A percentile compares a stretch with the other conserved stretches of the same genome.
phyloP scores from a whole-genome alignment of 345 rosid species.

The Melaleuca alternifolia region DNA sequence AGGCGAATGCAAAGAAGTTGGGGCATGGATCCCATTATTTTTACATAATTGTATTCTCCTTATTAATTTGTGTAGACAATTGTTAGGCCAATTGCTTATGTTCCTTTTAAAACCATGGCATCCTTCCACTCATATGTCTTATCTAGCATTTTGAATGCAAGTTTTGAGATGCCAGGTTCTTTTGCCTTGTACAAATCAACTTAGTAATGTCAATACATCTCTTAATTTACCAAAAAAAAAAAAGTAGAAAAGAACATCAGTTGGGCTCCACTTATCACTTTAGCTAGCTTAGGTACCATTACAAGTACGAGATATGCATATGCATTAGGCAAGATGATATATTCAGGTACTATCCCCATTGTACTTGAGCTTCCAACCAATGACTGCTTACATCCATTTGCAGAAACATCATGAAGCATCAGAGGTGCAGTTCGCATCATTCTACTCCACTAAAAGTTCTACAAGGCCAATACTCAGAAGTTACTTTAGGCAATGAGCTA shows the following conservation, averaged over 20 bases:
- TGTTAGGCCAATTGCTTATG: too few species aligned
- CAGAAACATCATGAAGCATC: background rate
- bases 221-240: too few species aligned
- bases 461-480: background rate
- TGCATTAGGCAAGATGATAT: background rate
- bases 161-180: too few species aligned
- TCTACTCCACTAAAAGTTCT: background rate
- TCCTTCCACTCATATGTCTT: too few species aligned
- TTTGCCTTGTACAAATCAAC: too few species aligned
- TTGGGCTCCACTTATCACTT: background rate
- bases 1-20: too few species aligned
- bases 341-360: background rate
- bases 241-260: background rate
- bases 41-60: too few species aligned
- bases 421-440: background rate
- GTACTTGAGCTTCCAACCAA: background rate
- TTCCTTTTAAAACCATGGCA: too few species aligned
- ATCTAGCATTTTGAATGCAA: too few species aligned
- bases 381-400: background rate
- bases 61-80: too few species aligned
- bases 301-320: background rate
- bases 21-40: too few species aligned
- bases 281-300: background rate
- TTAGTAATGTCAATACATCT: too few species aligned
- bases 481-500: background rate